Evolutionary conservation across 2,329 filamentous ascomycete species (phyloP), one percentile per base, ranked within the genome.

Genomic region (Cytospora schulzeri): DNA sequence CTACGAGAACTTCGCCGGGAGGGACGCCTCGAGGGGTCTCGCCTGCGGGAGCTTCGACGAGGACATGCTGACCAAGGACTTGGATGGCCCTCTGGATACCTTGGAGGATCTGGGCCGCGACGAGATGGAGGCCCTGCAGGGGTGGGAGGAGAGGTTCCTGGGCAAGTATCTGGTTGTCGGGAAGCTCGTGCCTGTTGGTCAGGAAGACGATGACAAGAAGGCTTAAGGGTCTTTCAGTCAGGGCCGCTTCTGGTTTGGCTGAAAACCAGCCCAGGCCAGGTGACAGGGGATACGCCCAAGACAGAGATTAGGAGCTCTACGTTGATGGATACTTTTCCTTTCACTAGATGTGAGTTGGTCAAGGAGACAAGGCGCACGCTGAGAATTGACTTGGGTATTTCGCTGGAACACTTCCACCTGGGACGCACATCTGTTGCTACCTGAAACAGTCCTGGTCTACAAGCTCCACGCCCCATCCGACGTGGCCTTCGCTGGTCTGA

Each of bases 151-250:
- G 80, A 85, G 93, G 69, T 99, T 99, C 76, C 79, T 84, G 67
- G 91, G 94, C 77, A 98, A 99, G 83, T 99, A 99, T 77, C 80
- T 97, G 28, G 87, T 98, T n/a, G 92, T 99, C 17, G 95, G 95
- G 24, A 90, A 87, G 78, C 78, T 99, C 72, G 91, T 97, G 28
- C 77, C 84, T 1, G 79, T 77, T 28, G 77, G 72, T 3, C 79
- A 84, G 26, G 73, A 76, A 66, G 70, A 68, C 15, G 71, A 74
- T 64, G 69, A 54, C 14, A 48, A 63, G 38, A 38, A 63, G 28
- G 53, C 51, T 12, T 33, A 11, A 48, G 45, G 9, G 3, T 1
- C 8, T 24, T 24, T n/a, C 7, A n/a, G 45, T 14, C 45, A 24
- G 22, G 45, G n/a, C 8, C 24, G n/a, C 22, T 4, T 24, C n/a